These are phyloP conservation scores for Polygonum maritimum DNA, from an alignment of 148 eudicot species.

Conservation along the genomic window DNA sequence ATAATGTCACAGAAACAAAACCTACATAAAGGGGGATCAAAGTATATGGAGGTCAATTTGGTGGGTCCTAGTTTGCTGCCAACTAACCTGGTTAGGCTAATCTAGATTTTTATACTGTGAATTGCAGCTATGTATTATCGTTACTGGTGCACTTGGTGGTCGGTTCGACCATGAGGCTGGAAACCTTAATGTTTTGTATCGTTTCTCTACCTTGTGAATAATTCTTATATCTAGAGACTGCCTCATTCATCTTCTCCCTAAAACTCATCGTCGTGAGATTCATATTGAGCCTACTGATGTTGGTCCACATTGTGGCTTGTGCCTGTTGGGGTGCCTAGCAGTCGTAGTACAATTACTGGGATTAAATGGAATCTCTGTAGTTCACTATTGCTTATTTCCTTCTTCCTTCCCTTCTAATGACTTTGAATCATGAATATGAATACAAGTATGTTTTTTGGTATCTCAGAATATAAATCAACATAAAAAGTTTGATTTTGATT, in stretches of 20 bases:
- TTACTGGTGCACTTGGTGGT: conserved; percentile 92
- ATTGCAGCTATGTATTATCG: conserved; percentile 69
- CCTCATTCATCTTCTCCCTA: conserved; percentile 79
- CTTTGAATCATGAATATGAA: background rate
- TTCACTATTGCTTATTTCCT: background rate
- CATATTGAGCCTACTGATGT: conserved; percentile 51
- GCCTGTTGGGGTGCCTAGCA: conserved; percentile 61
- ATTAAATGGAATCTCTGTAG: conserved; percentile 88
- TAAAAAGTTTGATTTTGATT: background rate
- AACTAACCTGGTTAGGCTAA: background rate
- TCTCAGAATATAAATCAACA: background rate
- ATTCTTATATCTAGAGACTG: conserved; percentile 79
- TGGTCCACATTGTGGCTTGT: conserved; percentile 94
- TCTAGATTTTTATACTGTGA: background rate
- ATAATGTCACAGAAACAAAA: background rate
- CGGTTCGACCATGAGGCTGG: conserved; percentile 95
- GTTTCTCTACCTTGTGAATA: conserved; percentile 51
- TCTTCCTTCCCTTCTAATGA: background rate
- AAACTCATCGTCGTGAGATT: conserved; percentile 62
- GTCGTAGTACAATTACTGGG: conserved; percentile 69
- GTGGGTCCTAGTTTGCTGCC: background rate
- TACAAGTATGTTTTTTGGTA: background rate
- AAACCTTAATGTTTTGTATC: conserved; percentile 68
- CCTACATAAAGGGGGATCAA: background rate
- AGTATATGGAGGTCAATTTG: background rate